Percentiles rank a stretch among this genome's conserved stretches.
These are phyloP conservation scores for Elaphomyces granulatus DNA, from an alignment of 495 filamentous ascomycete genomes.

Conservation along the genomic window DNA sequence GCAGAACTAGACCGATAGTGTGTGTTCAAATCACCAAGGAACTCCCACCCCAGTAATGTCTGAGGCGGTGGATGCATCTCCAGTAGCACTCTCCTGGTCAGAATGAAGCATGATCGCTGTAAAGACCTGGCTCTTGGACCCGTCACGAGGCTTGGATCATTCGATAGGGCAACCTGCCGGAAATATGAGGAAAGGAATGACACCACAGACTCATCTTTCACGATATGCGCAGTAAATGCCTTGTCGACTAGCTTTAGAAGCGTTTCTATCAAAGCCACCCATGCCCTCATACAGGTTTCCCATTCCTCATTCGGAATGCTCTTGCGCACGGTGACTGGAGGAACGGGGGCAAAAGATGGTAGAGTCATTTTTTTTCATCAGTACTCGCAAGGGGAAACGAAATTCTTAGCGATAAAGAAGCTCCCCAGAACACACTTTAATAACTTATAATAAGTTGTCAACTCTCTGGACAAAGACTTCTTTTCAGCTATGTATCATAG, in stretches of 20 bases:
- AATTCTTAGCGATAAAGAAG: too few relatives aligned
- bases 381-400: too few relatives aligned
- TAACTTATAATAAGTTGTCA: too few relatives aligned
- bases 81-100: constrained; percentile 33
- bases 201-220: constrained; percentile 39
- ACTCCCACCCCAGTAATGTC: constrained; percentile 23
- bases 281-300: constrained; percentile 64
- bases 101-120: constrained; percentile 45
- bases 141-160: constrained; percentile 20
- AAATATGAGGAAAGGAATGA: constrained; percentile 50
- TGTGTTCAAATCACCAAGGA: constrained; percentile 24
- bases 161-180: constrained; percentile 28
- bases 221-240: constrained; percentile 34
- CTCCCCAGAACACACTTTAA: too few relatives aligned
- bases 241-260: constrained; percentile 44
- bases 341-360: constrained; percentile 62
- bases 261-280: constrained; percentile 48
- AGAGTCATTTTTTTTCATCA: constrained; percentile 21
- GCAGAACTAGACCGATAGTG: constrained; percentile 27
- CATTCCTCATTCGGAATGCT: constrained; percentile 56
- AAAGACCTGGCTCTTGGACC: constrained; percentile 38
- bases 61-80: constrained; percentile 9
- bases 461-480: too few relatives aligned
- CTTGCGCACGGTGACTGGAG: constrained; percentile 49
- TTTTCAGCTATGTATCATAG: too few relatives aligned